Base-by-base conservation (phyloP, 306 rosid genomes). In the Sesbania bispinosa region DNA sequence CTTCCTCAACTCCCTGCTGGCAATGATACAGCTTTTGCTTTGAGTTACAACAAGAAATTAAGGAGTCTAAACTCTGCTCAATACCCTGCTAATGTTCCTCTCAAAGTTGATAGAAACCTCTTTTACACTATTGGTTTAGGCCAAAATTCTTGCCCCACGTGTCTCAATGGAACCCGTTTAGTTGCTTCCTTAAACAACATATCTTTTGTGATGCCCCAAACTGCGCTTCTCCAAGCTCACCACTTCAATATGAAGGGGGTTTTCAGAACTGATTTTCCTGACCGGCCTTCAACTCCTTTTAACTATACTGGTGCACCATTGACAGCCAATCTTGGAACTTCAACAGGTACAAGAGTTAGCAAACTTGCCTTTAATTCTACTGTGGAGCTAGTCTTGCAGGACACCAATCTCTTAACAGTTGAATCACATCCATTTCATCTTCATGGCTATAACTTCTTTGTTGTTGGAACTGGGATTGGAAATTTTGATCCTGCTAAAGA, bases 381-480 rank as follows among this genome's bases (percentile, higher is more conserved):
- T 0, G 89, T 89, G 51, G 92, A 92, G 88, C 19, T 89, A 15
- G 93, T 92, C 52, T 61, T 92, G 54, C 96, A 92, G 59, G 97
- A 89, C 45, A 89, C 97, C 2, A 92, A 87, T 70, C 89, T 92
- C 50, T 80, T 92, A 7, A 89, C 97, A 3, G 96, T 92, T 43
- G 97, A 89, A 69, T 89, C 96, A 1, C 97, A 92, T 64, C 92
- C 97, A 9, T 87, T 92, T 59, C 97, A 92, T 71, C 90, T 92
- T 85, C 83, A 79, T 73, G 83, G 83, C 1, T 79, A 66, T 59
- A 79, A 79, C 83, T 79, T 67, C 69, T 79, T 92, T 53, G 96
- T 92, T 0, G 84, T 89, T 21, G 97, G 96, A 58, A 89, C 90
- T 11, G 97, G 97, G 1, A 57, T 87, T 23, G 97, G 97, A 33